Conservation (phyloP, 192 early-diverging fungal genomes). For the Linnemannia exigua region DNA sequence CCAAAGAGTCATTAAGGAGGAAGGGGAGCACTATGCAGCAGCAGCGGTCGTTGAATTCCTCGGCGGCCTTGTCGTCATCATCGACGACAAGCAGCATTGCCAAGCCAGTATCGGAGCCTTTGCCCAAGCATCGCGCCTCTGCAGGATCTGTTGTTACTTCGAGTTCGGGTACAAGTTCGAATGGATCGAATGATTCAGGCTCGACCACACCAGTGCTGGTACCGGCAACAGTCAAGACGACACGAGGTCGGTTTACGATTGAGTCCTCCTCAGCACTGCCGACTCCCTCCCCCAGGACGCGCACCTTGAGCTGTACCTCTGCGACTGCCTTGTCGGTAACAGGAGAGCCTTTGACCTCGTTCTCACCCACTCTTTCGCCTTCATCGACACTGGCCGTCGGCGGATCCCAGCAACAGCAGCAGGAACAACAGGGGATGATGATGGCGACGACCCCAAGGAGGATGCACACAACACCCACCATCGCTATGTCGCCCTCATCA, state of each 20-base stretch:
- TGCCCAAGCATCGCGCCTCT: not conserved
- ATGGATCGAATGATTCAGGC: no score
- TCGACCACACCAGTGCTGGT: not conserved
- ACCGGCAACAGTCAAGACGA: slow-evolving; percentile 24
- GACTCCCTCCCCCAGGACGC: slow-evolving; percentile 11
- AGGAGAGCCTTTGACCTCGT: not conserved
- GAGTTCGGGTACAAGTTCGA: not conserved
- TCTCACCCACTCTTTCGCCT: not conserved
- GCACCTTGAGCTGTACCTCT: slow-evolving; percentile 39
- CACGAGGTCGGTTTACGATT: slow-evolving; percentile 46
- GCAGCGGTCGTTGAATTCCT: slow-evolving; percentile 21
- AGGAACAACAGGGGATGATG: not conserved
- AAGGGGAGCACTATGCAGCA: slow-evolving; percentile 4
- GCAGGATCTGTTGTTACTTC: not conserved
- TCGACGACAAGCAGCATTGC: not conserved
- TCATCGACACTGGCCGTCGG: not conserved
- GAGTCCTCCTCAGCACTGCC: slow-evolving; percentile 37
- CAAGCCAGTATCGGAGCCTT: not conserved
- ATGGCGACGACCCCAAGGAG: not conserved
- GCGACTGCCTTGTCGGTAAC: not conserved
- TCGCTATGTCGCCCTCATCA: slow-evolving; percentile 10
- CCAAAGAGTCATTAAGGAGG: slow-evolving; percentile 5
- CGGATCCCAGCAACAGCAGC: no score
- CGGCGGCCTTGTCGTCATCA: not conserved
- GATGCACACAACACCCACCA: not conserved